Conservation (phyloP, 2,329 filamentous ascomycete genomes). For the Fusarium transvaalense region DNA sequence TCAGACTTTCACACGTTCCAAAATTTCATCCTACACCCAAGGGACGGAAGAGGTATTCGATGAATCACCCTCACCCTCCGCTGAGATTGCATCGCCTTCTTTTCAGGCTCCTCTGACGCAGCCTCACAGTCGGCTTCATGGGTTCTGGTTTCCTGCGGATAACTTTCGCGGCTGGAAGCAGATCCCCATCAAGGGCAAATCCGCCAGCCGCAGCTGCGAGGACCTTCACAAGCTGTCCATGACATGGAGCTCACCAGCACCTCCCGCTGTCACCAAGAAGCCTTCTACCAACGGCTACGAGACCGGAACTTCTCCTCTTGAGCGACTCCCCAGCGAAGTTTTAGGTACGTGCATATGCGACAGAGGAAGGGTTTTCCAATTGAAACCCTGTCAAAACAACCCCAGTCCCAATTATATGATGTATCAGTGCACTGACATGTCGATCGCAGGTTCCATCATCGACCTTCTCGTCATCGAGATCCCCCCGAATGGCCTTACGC, state of each 20-base stretch:
- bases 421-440: slow-evolving; percentile 39
- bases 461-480: slow-evolving; percentile 80
- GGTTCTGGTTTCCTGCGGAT: slow-evolving; percentile 69
- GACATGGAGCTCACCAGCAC: slow-evolving; percentile 63
- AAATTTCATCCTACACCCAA: slow-evolving; percentile 69
- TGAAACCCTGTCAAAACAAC: slow-evolving; percentile 16
- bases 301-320: slow-evolving; percentile 69
- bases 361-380: slow-evolving; percentile 7
- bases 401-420: slow-evolving; percentile 29
- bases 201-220: slow-evolving; percentile 71
- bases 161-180: slow-evolving; percentile 73
- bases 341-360: slow-evolving; percentile 67
- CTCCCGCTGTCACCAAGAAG: slow-evolving; percentile 50
- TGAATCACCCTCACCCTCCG: slow-evolving; percentile 59
- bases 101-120: slow-evolving; percentile 67
- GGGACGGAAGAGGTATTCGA: slow-evolving; percentile 65
- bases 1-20: slow-evolving; percentile 73
- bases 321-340: slow-evolving; percentile 77
- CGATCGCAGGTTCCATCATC: slow-evolving; percentile 74
- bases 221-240: slow-evolving; percentile 69
- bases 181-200: slow-evolving; percentile 69
- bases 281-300: slow-evolving; percentile 45
- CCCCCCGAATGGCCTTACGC: slow-evolving; percentile 77
- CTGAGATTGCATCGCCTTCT: slow-evolving; percentile 59
- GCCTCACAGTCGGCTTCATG: slow-evolving; percentile 68